A percentile compares a stretch with the other conserved stretches of the same genome.
Conservation (phyloP, 805 yeast species). For the Kregervanrija delftensis region DNA sequence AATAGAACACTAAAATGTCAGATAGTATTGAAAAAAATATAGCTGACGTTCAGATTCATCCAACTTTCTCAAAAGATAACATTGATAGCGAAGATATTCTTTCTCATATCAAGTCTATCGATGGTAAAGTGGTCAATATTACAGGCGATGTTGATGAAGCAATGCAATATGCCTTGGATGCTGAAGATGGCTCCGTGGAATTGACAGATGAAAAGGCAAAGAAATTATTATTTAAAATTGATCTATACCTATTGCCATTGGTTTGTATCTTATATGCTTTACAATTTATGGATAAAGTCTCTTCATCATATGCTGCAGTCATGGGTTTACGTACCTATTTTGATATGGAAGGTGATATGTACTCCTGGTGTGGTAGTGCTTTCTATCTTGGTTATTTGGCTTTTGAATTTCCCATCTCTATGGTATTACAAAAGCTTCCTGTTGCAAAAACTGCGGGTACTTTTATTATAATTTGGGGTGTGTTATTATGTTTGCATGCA, state of each 20-base stretch:
- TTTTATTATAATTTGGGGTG: constrained; percentile 37
- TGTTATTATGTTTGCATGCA: constrained; percentile 40
- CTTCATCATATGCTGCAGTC: constrained; percentile 49
- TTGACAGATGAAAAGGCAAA: constrained; percentile 5
- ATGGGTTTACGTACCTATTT: constrained; percentile 47
- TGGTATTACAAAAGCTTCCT: constrained; percentile 40
- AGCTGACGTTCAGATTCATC: too few relatives aligned
- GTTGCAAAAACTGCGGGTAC: constrained; percentile 33
- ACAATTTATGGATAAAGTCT: constrained; percentile 55
- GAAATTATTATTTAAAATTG: constrained; percentile 34
- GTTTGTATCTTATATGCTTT: constrained; percentile 42
- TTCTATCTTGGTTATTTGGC: constrained; percentile 40
- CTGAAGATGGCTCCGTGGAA: constrained; percentile 1
- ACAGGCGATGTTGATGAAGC: constrained; percentile 10
- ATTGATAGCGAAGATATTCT: constrained; percentile 2
- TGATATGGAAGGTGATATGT: constrained; percentile 36
- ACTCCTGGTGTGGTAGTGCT: constrained; percentile 24
- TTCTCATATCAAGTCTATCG: constrained; percentile 1
- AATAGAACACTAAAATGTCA: too few relatives aligned
- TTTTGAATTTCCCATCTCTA: constrained; percentile 43
- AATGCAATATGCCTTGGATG: constrained; percentile 6
- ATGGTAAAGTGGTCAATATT: constrained; percentile 2
- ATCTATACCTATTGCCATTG: constrained; percentile 42
- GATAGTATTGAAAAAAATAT: too few relatives aligned
- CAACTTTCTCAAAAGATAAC: constrained; percentile 5